Percentiles rank a stretch among this genome's conserved stretches.
Conservation (phyloP, 441 rosid species). For the Sinapis alba region DNA sequence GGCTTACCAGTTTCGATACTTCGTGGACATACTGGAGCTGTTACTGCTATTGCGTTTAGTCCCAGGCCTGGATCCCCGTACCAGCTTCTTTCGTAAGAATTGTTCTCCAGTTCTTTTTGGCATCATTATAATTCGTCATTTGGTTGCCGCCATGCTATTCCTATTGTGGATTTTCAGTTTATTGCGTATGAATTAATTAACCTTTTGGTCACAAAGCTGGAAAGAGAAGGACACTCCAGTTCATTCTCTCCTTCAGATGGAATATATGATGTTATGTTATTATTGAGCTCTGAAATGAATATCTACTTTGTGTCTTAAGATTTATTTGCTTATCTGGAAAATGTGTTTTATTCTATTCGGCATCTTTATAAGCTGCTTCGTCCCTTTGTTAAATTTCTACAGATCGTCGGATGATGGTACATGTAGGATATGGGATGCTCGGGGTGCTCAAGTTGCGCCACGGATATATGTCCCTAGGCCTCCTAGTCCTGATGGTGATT, state of each 20-base stretch:
- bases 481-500: constrained; percentile 70
- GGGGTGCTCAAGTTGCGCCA: constrained; percentile 65
- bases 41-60: constrained; percentile 97
- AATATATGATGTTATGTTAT: constrained; percentile 15
- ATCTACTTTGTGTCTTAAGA: constrained; percentile 13
- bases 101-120: constrained; percentile 30
- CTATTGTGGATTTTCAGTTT: constrained; percentile 2
- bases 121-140: neutral
- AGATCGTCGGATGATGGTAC: constrained; percentile 99
- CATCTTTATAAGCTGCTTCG: constrained; percentile 10
- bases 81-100: constrained; percentile 97
- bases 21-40: constrained; percentile 96
- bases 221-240: constrained; percentile 1
- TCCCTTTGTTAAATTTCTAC: constrained; percentile 30
- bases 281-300: constrained; percentile 5
- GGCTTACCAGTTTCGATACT: constrained; percentile 93
- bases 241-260: constrained; percentile 3
- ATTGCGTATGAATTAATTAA: constrained; percentile 1
- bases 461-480: constrained; percentile 89
- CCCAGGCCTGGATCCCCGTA: constrained; percentile 80
- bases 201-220: constrained; percentile 15
- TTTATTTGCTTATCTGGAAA: constrained; percentile 11
- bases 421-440: constrained; percentile 99
- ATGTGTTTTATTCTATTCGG: neutral
- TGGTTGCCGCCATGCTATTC: constrained; percentile 13